Evolutionary conservation across 805 yeast species (phyloP), one percentile per base, ranked within the genome.

Genomic region (Sungouiozyma intestinalis): DNA sequence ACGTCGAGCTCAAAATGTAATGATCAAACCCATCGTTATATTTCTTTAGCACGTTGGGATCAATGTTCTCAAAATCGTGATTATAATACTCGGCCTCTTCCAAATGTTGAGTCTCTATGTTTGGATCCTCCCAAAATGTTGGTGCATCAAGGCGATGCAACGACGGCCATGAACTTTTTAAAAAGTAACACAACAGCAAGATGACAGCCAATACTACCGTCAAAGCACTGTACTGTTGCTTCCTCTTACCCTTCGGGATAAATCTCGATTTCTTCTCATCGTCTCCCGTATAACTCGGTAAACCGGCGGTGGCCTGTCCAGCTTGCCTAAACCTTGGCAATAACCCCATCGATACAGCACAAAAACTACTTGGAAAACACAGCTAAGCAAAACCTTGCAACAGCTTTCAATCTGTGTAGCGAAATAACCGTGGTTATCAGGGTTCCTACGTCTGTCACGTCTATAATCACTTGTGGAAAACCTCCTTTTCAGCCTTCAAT

Each of bases 21-120:
- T 62, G 57, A 34, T 60, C 62, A 2, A 56, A 65, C 39, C 72
- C 72, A 13, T 60, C 55, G 45, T 67, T 69, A 45, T 57, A 67
- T 45, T 65, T 65, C 17, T 47, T 33, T 16, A 67, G 44, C 8
- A 49, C 51, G 14, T 53, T 56, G 13, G 50, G 45, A 43, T 68
- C 69, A n/a, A 65, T 48, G 18, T 52, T 48, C 45, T 60, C 60
- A 45, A 60, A 58, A 45, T 63, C 65, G 39, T 49, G 54, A 43
- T 62, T 51, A 42, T 62, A 62, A 37, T 62, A 62, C 34, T 60
- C 65, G 16, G 48, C 40, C 15, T 58, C 65, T n/a, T 46, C 47
- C 18, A 62, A 40, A 1, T 46, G 38, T 32, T 42, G 38, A 5
- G 57, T 52, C 17, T 45, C 45, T 33, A 48, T 47, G 19, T 40